A percentile compares a stretch with the other conserved stretches of the same genome.
phyloP scores from a whole-genome alignment of 441 rosid species.

The Viola pubescens region DNA sequence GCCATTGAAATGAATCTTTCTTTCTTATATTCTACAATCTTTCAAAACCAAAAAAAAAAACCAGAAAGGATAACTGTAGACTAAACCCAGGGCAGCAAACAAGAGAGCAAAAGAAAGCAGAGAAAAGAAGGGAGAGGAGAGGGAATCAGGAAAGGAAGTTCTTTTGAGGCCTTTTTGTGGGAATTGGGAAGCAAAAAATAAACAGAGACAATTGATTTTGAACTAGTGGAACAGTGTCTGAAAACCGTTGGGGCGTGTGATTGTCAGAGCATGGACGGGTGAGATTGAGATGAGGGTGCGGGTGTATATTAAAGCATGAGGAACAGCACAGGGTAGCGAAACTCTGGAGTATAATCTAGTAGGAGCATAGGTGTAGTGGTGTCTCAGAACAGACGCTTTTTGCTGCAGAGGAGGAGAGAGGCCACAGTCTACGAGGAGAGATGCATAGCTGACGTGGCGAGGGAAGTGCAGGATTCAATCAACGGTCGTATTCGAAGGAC shows the following conservation, averaged over 20 bases:
- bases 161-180: slow-evolving; percentile 24
- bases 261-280: slow-evolving; percentile 1
- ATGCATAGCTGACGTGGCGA: slow-evolving; percentile 15
- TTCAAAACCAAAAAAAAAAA: slow-evolving; percentile 20
- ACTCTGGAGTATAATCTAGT: not conserved
- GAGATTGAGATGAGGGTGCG: not conserved
- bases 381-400: not conserved
- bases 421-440: slow-evolving; percentile 16
- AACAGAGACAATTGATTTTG: not conserved
- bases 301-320: not conserved
- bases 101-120: not conserved
- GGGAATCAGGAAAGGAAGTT: slow-evolving; percentile 18
- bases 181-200: slow-evolving; percentile 13
- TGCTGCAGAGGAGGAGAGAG: not conserved
- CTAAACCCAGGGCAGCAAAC: slow-evolving; percentile 1
- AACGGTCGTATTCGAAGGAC: slow-evolving; percentile 13
- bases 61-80: slow-evolving; percentile 12
- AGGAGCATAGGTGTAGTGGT: not conserved
- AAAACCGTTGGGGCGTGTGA: not conserved
- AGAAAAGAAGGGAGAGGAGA: slow-evolving; percentile 4
- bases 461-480: slow-evolving; percentile 1
- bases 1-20: slow-evolving; percentile 35
- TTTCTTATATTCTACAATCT: slow-evolving; percentile 15
- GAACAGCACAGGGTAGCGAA: not conserved
- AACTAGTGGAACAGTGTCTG: not conserved